These are phyloP conservation scores for Colletotrichum sp. DNA, from an alignment of 2,329 filamentous ascomycete species.

Conservation along the genomic window DNA sequence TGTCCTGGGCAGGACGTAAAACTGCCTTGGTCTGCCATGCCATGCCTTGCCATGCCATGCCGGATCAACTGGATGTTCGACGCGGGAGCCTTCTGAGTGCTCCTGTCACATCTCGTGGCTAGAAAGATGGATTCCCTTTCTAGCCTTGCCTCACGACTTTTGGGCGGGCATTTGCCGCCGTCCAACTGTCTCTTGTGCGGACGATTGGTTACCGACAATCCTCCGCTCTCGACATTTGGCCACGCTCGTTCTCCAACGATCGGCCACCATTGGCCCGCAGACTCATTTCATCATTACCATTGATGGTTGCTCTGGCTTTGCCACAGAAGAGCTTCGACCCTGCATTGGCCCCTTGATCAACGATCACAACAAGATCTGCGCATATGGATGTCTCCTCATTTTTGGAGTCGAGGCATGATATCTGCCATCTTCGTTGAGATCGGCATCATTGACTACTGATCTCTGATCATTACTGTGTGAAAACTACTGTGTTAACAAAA, in stretches of 20 bases:
- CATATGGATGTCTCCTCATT: neutral
- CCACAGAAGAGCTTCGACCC: neutral
- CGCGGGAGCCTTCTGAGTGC: neutral
- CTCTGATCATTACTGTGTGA: neutral
- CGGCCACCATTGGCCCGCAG: neutral
- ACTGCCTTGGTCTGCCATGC: slow-evolving; percentile 30
- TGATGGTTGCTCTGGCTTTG: neutral
- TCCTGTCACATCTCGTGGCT: neutral
- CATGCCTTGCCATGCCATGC: neutral
- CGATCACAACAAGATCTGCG: neutral
- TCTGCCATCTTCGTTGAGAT: neutral
- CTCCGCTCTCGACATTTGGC: neutral
- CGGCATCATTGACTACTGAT: neutral
- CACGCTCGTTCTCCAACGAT: neutral
- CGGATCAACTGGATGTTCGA: neutral
- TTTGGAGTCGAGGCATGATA: neutral
- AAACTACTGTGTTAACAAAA: neutral
- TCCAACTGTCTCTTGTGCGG: neutral
- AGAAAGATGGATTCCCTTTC: neutral
- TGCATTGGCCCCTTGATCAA: neutral
- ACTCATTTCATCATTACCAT: neutral
- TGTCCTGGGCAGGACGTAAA: slow-evolving; percentile 42
- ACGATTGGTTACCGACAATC: neutral
- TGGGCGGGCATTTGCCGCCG: neutral
- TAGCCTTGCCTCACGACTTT: neutral